A percentile compares a stretch with the other conserved stretches of the same genome.
phyloP scores from a whole-genome alignment of 345 rosid species.

The Eucalyptus urophylla region DNA sequence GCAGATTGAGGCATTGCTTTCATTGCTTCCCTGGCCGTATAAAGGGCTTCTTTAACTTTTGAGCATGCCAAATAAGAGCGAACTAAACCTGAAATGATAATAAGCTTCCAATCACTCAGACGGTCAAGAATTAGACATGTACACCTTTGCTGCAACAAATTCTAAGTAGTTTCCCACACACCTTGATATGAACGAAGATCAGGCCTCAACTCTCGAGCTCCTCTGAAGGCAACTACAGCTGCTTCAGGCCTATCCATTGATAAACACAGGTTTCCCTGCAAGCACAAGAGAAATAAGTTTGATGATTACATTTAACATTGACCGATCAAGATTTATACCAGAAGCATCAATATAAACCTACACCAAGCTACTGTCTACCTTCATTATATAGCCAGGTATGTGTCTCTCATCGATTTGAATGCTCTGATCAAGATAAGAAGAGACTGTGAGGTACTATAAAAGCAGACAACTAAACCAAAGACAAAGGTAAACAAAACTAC shows the following conservation, averaged over 20 bases:
- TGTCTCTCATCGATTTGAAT: conserved; percentile 89
- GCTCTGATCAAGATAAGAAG: conserved; percentile 40
- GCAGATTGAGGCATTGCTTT: conserved; percentile 99
- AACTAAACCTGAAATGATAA: conserved; percentile 64
- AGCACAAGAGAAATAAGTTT: not conserved
- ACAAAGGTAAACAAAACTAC: conserved; percentile 28
- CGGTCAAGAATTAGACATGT: not conserved
- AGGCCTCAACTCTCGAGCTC: conserved; percentile 91
- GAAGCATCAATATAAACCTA: not conserved
- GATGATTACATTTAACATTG: not conserved
- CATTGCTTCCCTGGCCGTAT: conserved; percentile 97
- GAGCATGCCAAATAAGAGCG: conserved; percentile 85
- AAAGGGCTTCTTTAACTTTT: conserved; percentile 87
- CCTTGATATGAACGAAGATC: conserved; percentile 99
- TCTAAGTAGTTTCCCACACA: not conserved
- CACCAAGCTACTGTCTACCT: conserved; percentile 30
- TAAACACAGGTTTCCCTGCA: conserved; percentile 80
- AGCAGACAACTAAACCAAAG: not conserved
- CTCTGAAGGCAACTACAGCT: conserved; percentile 82
- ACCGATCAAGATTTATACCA: not conserved
- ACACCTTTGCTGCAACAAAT: not conserved
- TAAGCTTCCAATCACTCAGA: not conserved
- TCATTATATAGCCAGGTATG: conserved; percentile 84
- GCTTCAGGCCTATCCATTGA: conserved; percentile 76
- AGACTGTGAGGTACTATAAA: not conserved